These are phyloP conservation scores for Mycena galopus DNA, from an alignment of 768 basidiomycete species.

Conservation along the genomic window DNA sequence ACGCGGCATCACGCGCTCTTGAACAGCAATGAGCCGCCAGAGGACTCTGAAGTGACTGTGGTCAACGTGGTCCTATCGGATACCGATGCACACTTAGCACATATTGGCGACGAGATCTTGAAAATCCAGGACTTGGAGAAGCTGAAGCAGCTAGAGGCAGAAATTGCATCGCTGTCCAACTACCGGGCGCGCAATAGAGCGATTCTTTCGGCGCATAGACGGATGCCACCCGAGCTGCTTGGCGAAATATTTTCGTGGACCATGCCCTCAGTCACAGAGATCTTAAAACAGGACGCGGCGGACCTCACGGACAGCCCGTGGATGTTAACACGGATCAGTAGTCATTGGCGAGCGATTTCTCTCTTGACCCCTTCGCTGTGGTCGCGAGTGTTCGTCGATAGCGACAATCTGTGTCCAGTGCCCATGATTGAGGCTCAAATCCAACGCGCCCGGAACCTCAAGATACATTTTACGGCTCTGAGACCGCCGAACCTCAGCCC, in stretches of 20 bases:
- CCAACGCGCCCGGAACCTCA: neutral
- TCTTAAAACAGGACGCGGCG: no score
- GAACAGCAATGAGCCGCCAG: constrained; percentile 1
- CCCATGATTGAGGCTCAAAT: neutral
- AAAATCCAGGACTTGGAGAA: neutral
- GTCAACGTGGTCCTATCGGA: neutral
- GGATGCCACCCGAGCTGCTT: constrained; percentile 9
- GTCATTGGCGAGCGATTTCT: constrained; percentile 10
- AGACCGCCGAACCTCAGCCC: neutral
- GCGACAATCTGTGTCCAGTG: neutral
- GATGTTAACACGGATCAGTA: neutral
- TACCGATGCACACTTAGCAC: neutral
- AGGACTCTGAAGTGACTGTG: neutral
- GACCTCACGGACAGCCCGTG: no score
- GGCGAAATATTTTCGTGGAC: constrained; percentile 10
- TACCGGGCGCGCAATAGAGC: neutral
- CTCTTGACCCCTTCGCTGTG: constrained; percentile 8
- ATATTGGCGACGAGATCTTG: neutral
- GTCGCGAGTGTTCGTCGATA: neutral
- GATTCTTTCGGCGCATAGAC: neutral
- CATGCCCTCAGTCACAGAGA: neutral
- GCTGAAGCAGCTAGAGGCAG: neutral
- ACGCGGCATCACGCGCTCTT: neutral
- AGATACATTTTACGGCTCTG: neutral
- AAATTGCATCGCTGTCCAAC: neutral